Conservation (phyloP, 768 basidiomycete species). For the Pholiota conissans region DNA sequence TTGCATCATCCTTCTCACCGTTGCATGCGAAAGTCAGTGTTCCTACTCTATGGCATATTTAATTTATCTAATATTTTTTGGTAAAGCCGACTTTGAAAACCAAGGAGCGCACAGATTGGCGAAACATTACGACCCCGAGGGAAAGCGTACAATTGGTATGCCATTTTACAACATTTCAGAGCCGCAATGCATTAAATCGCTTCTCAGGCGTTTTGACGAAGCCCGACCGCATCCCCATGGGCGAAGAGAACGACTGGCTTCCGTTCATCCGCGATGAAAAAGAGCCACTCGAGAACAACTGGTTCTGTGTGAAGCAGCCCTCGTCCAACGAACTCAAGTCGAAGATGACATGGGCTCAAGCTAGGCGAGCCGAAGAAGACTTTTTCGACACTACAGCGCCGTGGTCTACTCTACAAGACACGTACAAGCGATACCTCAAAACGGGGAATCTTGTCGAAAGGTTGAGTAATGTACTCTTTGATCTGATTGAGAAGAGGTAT, state of each 20-base stretch:
- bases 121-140: slow-evolving; percentile 58
- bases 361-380: slow-evolving; percentile 52
- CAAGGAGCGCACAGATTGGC: slow-evolving; percentile 71
- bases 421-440: slow-evolving; percentile 51
- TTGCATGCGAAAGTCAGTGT: slow-evolving; percentile 11
- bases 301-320: slow-evolving; percentile 51
- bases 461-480: slow-evolving; percentile 60
- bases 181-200: not conserved
- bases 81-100: slow-evolving; percentile 79
- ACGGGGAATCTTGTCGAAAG: slow-evolving; percentile 57
- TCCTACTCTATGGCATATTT: not conserved
- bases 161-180: not conserved
- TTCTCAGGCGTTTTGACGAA: slow-evolving; percentile 69
- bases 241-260: slow-evolving; percentile 37
- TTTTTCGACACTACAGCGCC: slow-evolving; percentile 55
- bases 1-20: slow-evolving; percentile 60
- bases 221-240: slow-evolving; percentile 35
- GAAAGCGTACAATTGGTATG: slow-evolving; percentile 71
- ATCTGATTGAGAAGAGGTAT: slow-evolving; percentile 62
- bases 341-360: slow-evolving; percentile 61
- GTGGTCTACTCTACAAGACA: slow-evolving; percentile 53
- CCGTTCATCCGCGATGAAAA: not conserved
- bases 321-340: slow-evolving; percentile 47
- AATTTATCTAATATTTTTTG: not conserved
- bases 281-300: not conserved